Base-by-base conservation (phyloP, 2,329 filamentous ascomycete genomes). In the Nannizziopsis arthrosporioides region DNA sequence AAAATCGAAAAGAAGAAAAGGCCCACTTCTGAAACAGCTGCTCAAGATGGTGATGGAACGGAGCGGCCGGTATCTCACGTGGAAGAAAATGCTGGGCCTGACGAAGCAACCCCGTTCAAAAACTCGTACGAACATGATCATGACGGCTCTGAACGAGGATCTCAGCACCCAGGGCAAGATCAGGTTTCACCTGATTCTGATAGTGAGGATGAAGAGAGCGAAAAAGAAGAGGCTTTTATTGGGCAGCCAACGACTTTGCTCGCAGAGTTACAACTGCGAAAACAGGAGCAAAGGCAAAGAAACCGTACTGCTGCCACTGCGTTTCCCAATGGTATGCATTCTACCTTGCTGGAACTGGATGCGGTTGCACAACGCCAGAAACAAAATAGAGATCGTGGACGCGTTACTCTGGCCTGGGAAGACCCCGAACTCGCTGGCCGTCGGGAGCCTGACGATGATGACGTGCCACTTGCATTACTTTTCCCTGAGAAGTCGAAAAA, bases 331-430 rank as follows among this genome's bases (percentile, higher is more conserved):
- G 89, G 87, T n/a, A 82, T 94, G 75, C 86, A 92, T 54, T 85
- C 85, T 11, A 98, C 92, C 0, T 73, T 98, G 3, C 73, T 98
- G 1, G 81, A 98, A 61, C 76, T 96, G 56, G 90, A 98, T 60
- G 84, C 87, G 0, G 86, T 95, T 22, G 85, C 86, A 17, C 85
- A 95, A 64, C 76, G 88, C 18, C 85, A 94, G 62, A 82, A 81
- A 56, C 80, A 82, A 54, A 75, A 83, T 22, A 79, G 90, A 34
- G 77, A 82, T 57, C 76, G 77, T 49, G 85, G 84, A 59, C 84
- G 82, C 50, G 80, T 94, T 31, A 86, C 86, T 50, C 73, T 98
- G 31, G 92, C 90, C 1, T 98, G 92, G 92, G 89, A 96, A 65
- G 67, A 69, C 10, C 69, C 71, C 6, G 71, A 76, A 47, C 52